Conservation (phyloP, 352 stramenopile genomes). For the Globisporangium takayamanum region DNA sequence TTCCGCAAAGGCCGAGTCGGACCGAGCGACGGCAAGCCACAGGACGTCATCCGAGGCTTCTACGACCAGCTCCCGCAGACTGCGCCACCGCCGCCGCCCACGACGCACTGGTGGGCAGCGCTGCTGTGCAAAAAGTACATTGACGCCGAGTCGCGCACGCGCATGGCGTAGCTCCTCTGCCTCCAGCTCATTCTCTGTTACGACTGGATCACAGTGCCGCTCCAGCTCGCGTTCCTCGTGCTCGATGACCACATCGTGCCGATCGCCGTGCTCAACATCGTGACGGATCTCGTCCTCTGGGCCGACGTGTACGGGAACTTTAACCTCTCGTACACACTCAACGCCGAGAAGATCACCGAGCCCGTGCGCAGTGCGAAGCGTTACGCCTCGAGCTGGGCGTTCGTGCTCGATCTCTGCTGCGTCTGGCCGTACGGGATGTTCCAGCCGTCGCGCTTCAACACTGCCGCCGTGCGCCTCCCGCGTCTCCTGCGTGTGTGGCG, state of each 20-base stretch:
- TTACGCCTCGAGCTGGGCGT: conserved; percentile 26
- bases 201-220: conserved; percentile 45
- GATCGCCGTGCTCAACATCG: conserved; percentile 26
- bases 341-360: conserved; percentile 39
- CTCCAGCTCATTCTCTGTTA: conserved; percentile 36
- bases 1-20: conserved; percentile 21
- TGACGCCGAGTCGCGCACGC: conserved; percentile 27
- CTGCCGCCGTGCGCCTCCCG: conserved; percentile 21
- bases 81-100: conserved; percentile 6
- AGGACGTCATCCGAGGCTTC: conserved; percentile 46
- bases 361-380: conserved; percentile 27
- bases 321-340: conserved; percentile 43
- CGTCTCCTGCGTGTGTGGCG: conserved; percentile 29
- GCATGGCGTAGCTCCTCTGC: conserved; percentile 43
- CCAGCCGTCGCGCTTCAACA: conserved; percentile 11
- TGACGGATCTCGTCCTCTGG: conserved; percentile 33
- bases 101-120: conserved; percentile 26
- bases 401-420: conserved; percentile 26
- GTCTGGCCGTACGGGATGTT: conserved; percentile 38
- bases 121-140: conserved; percentile 29
- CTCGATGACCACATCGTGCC: conserved; percentile 21
- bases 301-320: conserved; percentile 39
- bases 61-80: conserved; percentile 41
- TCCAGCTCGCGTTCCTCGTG: conserved; percentile 44
- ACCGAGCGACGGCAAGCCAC: conserved; percentile 17